These are phyloP conservation scores for Rosa multiflora DNA, from an alignment of 306 rosid species.

Conservation along the genomic window DNA sequence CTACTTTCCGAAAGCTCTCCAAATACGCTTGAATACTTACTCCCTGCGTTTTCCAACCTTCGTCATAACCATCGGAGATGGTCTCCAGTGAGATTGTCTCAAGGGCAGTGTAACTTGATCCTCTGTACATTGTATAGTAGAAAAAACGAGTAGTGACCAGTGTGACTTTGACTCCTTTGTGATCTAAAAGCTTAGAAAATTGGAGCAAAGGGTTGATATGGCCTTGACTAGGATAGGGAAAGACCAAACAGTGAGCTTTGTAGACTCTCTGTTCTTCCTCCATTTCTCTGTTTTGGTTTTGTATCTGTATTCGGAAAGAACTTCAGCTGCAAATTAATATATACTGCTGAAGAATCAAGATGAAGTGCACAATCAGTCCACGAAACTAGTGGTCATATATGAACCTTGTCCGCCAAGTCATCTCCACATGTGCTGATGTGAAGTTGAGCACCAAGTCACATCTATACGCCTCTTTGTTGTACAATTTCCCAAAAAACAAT, in stretches of 20 bases:
- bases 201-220: slow-evolving; percentile 44
- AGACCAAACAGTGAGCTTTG: slow-evolving; percentile 34
- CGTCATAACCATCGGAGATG: slow-evolving; percentile 3
- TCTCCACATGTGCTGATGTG: background rate
- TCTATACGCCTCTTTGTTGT: background rate
- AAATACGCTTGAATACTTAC: background rate
- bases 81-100: slow-evolving; percentile 20
- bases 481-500: background rate
- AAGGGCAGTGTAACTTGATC: background rate
- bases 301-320: too few species aligned
- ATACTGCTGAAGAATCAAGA: background rate
- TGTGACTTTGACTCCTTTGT: slow-evolving; percentile 34
- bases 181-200: slow-evolving; percentile 37
- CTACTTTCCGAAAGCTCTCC: background rate
- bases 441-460: background rate
- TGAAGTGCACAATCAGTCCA: slow-evolving; percentile 12
- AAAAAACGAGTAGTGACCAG: slow-evolving; percentile 17
- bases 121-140: slow-evolving; percentile 3
- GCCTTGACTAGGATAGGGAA: slow-evolving; percentile 44
- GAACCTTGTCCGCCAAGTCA: background rate
- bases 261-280: slow-evolving; percentile 14
- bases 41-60: background rate
- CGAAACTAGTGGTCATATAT: background rate
- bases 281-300: slow-evolving; percentile 16
- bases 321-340: background rate